Evolutionary conservation across 257 asterid genomes (phyloP).

Genomic region (Solanum stenotomum): DNA sequence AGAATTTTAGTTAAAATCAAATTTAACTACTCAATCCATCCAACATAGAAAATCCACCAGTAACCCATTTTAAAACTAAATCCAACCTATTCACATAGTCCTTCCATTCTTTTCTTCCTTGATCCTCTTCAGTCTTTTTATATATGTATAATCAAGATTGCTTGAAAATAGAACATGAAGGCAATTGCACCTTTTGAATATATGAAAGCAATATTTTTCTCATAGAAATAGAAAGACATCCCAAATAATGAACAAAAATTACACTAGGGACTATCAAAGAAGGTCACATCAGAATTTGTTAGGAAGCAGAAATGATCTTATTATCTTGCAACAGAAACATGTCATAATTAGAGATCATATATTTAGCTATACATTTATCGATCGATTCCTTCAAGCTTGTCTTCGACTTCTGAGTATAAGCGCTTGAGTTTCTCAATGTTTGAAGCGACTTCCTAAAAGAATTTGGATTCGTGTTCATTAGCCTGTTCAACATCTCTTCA

Average conservation of each 20-base stretch:
- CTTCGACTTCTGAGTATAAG: constrained; percentile 88
- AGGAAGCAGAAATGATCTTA: background rate
- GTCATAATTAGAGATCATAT: background rate
- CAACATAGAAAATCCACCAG: too few species aligned
- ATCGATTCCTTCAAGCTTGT: constrained; percentile 93
- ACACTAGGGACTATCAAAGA: background rate
- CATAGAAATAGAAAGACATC: background rate
- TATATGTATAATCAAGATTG: too few species aligned
- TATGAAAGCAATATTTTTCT: background rate
- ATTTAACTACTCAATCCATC: too few species aligned
- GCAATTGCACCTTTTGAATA: background rate
- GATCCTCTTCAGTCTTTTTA: too few species aligned
- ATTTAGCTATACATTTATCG: constrained; percentile 22
- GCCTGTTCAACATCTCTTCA: too few species aligned
- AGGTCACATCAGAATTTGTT: background rate
- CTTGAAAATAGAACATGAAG: background rate
- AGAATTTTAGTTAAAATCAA: too few species aligned
- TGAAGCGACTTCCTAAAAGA: too few species aligned
- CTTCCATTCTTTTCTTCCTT: too few species aligned
- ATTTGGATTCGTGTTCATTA: too few species aligned
- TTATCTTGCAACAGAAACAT: background rate
- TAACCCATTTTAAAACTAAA: too few species aligned
- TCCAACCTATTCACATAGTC: too few species aligned
- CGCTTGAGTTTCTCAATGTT: constrained; percentile 69
- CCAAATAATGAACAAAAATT: constrained; percentile 3